Conservation (phyloP, 148 eudicot genomes). For the Diospyros lotus region DNA sequence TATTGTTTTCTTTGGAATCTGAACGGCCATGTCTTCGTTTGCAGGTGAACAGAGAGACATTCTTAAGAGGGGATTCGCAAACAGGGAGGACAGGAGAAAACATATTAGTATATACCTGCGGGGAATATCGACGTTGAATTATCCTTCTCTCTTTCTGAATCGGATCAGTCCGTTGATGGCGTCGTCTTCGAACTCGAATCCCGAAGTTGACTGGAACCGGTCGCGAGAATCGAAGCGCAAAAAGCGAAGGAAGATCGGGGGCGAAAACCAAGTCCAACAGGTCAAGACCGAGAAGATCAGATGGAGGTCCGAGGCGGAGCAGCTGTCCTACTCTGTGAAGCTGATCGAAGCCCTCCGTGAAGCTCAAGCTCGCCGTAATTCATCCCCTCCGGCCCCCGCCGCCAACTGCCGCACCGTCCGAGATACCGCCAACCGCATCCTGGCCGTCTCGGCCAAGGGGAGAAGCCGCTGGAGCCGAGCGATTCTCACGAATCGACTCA, state of each 20-base stretch:
- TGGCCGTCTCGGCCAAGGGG: constrained; percentile 68
- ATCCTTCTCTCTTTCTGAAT: background rate
- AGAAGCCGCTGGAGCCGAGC: constrained; percentile 83
- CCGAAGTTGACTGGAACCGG: constrained; percentile 20
- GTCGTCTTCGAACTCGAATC: constrained; percentile 26
- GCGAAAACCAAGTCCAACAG: background rate
- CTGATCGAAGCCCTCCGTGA: constrained; percentile 60
- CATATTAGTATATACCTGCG: background rate
- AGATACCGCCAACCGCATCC: constrained; percentile 65
- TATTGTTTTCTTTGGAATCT: too few species aligned
- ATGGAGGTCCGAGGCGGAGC: constrained; percentile 58
- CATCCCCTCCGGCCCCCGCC: constrained; percentile 18
- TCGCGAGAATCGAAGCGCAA: constrained; percentile 32
- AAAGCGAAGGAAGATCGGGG: constrained; percentile 29
- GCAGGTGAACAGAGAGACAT: too few species aligned
- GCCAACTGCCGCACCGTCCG: constrained; percentile 45
- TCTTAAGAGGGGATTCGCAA: background rate
- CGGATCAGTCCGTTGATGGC: constrained; percentile 9
- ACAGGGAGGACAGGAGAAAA: background rate
- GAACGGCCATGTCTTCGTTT: too few species aligned
- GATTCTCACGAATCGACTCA: constrained; percentile 47
- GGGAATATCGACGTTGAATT: background rate
- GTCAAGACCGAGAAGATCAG: constrained; percentile 18
- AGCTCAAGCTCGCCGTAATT: constrained; percentile 37
- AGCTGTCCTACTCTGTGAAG: constrained; percentile 49